Base-by-base conservation (phyloP, 139 green algal genomes). In the Micractinium conductrix region DNA sequence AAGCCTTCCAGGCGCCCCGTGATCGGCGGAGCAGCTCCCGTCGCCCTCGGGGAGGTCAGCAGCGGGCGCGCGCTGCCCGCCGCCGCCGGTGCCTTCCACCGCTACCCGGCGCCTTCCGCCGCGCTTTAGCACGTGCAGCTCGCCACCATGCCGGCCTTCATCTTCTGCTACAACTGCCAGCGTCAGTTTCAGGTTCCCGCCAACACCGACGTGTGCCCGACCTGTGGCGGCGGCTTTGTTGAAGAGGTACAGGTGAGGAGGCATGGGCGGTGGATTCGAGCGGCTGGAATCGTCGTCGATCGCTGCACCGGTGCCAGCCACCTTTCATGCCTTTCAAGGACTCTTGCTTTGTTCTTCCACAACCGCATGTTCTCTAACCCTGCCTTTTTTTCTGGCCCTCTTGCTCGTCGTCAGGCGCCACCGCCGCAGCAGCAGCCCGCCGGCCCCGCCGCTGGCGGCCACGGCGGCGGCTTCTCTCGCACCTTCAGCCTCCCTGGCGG, bases 111-210 rank as follows among this genome's bases (percentile, higher is more conserved):
- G 53, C 19, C 53, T 62, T 21, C 24, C 53, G 19, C 53, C 24
- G 19, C 10, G 5, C 53, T 4, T 21, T 16, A 62, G 53, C 53
- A n/a, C n/a, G n/a, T n/a, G n/a, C n/a, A n/a, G n/a, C n/a, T 5
- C n/a, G 65, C 65, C n/a, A 72, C 35, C 45, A 85, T 85, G 80
- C 80, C n/a, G n/a, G n/a, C 68, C 21, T 9, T 5, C 26, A 30
- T 85, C n/a, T 85, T 55, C 80, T 85, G 80, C 37, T 68, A 85
- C 48, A 79, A 40, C 80, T 85, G 80, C 80, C 28, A 65, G 50
- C 4, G 30, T 9, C 44, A 68, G 17, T 85, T 85, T 24, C 30
- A 2, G 2, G 68, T 85, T 28, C 48, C 80, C 2, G 48, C 30
- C 9, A 71, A 42, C 17, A 37, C 26, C 19, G 71, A 55, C 42